phyloP scores from a whole-genome alignment of 805 yeast species.

The Yamadazyma akitaensis region DNA sequence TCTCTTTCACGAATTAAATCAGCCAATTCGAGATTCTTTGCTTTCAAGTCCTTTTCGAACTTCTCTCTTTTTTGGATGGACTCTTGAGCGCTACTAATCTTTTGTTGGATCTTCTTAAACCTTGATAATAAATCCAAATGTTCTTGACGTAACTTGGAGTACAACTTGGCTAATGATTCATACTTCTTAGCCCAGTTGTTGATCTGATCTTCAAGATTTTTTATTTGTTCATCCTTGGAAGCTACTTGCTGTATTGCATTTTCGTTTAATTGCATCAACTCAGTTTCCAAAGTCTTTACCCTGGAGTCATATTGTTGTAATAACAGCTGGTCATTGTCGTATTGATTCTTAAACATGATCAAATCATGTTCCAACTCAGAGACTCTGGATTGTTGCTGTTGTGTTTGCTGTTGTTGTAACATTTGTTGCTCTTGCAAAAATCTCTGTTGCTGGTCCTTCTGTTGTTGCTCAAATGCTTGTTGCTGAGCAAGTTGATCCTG shows the following conservation, averaged over 20 bases:
- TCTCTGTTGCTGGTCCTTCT: conserved; percentile 61
- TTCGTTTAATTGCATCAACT: conserved; percentile 55
- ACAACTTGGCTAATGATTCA: conserved; percentile 83
- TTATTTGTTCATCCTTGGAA: conserved; percentile 71
- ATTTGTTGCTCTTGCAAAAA: conserved; percentile 70
- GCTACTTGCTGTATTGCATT: conserved; percentile 71
- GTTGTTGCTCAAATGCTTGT: conserved; percentile 71
- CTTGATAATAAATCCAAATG: conserved; percentile 75
- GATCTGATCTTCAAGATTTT: conserved; percentile 68
- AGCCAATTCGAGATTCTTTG: conserved; percentile 83
- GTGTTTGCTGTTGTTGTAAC: conserved; percentile 62
- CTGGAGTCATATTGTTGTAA: conserved; percentile 84
- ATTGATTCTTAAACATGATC: conserved; percentile 69
- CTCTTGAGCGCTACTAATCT: conserved; percentile 87
- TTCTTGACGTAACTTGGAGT: conserved; percentile 88
- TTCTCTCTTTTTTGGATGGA: conserved; percentile 80
- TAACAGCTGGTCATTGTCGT: conserved; percentile 79
- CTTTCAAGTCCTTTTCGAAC: conserved; percentile 75
- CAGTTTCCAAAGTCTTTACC: conserved; percentile 77
- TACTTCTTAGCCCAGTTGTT: conserved; percentile 80
- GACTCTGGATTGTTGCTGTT: conserved; percentile 73
- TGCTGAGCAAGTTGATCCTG: conserved; percentile 69
- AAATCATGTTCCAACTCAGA: conserved; percentile 82
- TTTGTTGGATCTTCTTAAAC: conserved; percentile 78
- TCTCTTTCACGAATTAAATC: conserved; percentile 88